Evolutionary conservation across 129 eudicot genomes (phyloP), one percentile per base, ranked within the genome.

Genomic region (Flaveria robusta): DNA sequence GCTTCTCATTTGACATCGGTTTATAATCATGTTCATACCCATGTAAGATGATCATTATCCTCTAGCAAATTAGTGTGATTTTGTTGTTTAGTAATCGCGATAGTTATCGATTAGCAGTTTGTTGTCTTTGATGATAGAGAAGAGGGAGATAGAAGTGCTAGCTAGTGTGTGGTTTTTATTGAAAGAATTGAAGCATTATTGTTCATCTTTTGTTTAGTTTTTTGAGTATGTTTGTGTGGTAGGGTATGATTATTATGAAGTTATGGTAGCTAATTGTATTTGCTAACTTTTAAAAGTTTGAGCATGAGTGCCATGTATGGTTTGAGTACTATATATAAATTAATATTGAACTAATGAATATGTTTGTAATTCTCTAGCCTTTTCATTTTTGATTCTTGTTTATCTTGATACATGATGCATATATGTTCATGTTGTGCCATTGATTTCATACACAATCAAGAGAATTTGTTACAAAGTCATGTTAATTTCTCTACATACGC

Each of bases 1-100:
- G 77, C 86, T 83, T 79, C 84, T 85, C 92, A 66, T 69, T 81
- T 69, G 79, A 81, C 56, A 11, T 62, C 79, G 3, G 47, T 82
- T 67, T 82, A 82, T 77, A 82, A 66, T 56, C 79, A 66, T 77
- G 84, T 80, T 66, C 69, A 80, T 67, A 80, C 79, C 12, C 84
- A 80, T 64, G 86, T 82, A 82, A 82, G 86, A 77, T 82, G 82
- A 71, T 82, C 82, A 77, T 71, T 23, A 37, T 52, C 79, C 47
- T 19, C 73, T 79, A 72, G 70, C 27, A 58, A 20, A 22, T 23
- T 58, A 47, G n/a, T 67, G 47, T 77, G 69, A 67, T 37, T 56
- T 68, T 24, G 47, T 54, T 54, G 55, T 67, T 70, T 9, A 43
- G 49, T 43, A 43, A 43, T 43, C 49, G 14, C 49, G 12, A 34